These are phyloP conservation scores for Rhizopogon vinicolor DNA, from an alignment of 768 basidiomycete species.

Conservation along the genomic window DNA sequence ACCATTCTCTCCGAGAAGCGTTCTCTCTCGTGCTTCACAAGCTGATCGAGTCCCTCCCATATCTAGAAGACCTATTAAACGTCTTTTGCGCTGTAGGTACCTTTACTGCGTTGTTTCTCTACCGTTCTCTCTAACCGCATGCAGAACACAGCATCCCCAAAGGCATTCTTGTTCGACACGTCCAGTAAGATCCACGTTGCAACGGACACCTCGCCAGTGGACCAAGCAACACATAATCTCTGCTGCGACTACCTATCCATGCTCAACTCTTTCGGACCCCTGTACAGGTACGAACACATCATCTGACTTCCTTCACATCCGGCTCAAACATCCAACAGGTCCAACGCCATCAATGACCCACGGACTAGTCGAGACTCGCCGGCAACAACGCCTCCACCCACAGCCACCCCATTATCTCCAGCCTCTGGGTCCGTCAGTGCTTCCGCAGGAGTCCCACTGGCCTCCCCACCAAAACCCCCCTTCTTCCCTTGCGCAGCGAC, in stretches of 20 bases:
- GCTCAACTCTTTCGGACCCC: constrained; percentile 77
- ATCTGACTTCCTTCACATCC: neutral
- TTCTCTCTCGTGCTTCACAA: constrained; percentile 89
- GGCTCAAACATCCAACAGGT: constrained; percentile 11
- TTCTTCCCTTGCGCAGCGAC: constrained; percentile 72
- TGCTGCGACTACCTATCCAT: constrained; percentile 90
- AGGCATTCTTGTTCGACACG: constrained; percentile 91
- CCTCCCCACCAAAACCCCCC: constrained; percentile 33
- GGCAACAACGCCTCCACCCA: constrained; percentile 3
- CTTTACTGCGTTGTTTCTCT: neutral
- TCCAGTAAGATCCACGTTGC: constrained; percentile 86
- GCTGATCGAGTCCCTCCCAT: constrained; percentile 78
- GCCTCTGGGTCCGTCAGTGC: constrained; percentile 3
- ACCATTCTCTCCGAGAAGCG: constrained; percentile 88
- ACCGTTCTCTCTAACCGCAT: neutral
- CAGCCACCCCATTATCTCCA: constrained; percentile 6
- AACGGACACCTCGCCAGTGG: constrained; percentile 89
- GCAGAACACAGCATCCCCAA: constrained; percentile 88
- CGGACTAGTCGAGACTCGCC: constrained; percentile 6
- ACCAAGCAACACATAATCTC: constrained; percentile 80
- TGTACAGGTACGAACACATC: constrained; percentile 64
- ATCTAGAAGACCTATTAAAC: constrained; percentile 84
- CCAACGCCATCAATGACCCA: constrained; percentile 13
- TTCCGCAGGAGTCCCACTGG: neutral
- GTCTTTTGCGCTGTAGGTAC: constrained; percentile 69